A percentile compares a stretch with the other conserved stretches of the same genome.
Conservation (phyloP, 2,329 filamentous ascomycete species). For the Colletotrichum phormii region DNA sequence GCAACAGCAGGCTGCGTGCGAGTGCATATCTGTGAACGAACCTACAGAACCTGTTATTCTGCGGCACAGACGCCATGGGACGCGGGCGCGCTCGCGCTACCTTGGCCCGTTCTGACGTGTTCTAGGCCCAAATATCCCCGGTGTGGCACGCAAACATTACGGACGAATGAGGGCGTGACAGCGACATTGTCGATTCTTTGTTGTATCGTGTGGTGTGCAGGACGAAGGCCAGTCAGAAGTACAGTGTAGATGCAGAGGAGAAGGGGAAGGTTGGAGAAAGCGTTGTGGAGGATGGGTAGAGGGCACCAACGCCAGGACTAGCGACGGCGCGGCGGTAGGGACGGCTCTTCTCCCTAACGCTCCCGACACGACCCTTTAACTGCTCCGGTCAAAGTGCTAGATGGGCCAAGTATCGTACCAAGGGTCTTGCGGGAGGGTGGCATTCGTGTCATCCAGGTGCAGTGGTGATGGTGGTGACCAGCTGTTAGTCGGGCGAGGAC, state of each 20-base stretch:
- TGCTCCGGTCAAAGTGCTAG: not conserved
- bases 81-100: not conserved
- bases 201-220: slow-evolving; percentile 5
- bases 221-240: not conserved
- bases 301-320: not conserved
- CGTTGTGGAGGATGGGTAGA: not conserved
- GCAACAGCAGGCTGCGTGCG: slow-evolving; percentile 7
- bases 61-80: not conserved
- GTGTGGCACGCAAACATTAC: slow-evolving; percentile 9
- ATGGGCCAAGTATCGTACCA: not conserved
- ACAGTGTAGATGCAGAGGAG: not conserved
- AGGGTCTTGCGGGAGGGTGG: not conserved
- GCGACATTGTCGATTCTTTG: slow-evolving; percentile 11
- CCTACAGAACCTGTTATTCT: slow-evolving; percentile 2
- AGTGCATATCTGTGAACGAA: slow-evolving; percentile 6
- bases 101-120: slow-evolving; percentile 25
- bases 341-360: slow-evolving; percentile 34
- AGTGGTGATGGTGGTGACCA: slow-evolving; percentile 1
- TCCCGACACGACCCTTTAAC: slow-evolving; percentile 17
- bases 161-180: slow-evolving; percentile 29
- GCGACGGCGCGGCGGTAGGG: slow-evolving; percentile 20
- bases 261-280: not conserved
- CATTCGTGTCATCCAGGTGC: not conserved
- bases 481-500: not conserved
- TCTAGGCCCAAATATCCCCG: slow-evolving; percentile 5